Conservation (phyloP, 352 stramenopile species). For the Phytophthora idaei region DNA sequence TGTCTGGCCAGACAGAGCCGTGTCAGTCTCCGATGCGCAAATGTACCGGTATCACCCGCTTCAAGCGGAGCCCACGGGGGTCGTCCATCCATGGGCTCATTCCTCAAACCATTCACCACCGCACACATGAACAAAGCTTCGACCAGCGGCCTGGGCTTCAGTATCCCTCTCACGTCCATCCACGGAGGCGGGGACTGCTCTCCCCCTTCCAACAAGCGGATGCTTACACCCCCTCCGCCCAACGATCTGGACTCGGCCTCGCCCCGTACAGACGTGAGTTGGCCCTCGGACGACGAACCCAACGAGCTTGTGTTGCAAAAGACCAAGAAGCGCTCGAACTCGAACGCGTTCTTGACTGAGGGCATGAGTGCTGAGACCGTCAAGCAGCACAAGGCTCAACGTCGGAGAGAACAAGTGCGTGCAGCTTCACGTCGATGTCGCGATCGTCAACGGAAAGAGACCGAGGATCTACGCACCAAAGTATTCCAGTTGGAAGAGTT, state of each 20-base stretch:
- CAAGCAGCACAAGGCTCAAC: constrained; percentile 64
- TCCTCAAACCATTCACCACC: constrained; percentile 18
- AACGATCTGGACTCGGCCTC: constrained; percentile 38
- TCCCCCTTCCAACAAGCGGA: constrained; percentile 49
- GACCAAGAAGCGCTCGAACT: constrained; percentile 22
- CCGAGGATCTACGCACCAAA: constrained; percentile 69
- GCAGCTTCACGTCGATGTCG: constrained; percentile 61
- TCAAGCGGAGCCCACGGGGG: constrained; percentile 5
- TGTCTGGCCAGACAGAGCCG: constrained; percentile 19
- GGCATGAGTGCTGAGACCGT: constrained; percentile 56
- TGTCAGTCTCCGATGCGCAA: constrained; percentile 3
- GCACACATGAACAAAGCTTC: constrained; percentile 4
- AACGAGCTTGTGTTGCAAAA: constrained; percentile 26
- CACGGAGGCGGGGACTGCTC: neutral
- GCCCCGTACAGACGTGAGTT: constrained; percentile 44
- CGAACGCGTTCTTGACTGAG: constrained; percentile 18
- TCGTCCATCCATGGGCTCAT: constrained; percentile 6
- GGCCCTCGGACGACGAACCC: constrained; percentile 49
- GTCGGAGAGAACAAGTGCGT: constrained; percentile 65
- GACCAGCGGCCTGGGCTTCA: constrained; percentile 30
- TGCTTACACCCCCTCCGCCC: constrained; percentile 37
- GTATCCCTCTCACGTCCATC: constrained; percentile 32
- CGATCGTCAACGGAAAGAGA: constrained; percentile 69
- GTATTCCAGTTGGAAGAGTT: constrained; percentile 76
- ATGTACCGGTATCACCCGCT: constrained; percentile 8